Evolutionary conservation across 2,329 filamentous ascomycete genomes (phyloP).

Genomic region (Penicillium sp.): DNA sequence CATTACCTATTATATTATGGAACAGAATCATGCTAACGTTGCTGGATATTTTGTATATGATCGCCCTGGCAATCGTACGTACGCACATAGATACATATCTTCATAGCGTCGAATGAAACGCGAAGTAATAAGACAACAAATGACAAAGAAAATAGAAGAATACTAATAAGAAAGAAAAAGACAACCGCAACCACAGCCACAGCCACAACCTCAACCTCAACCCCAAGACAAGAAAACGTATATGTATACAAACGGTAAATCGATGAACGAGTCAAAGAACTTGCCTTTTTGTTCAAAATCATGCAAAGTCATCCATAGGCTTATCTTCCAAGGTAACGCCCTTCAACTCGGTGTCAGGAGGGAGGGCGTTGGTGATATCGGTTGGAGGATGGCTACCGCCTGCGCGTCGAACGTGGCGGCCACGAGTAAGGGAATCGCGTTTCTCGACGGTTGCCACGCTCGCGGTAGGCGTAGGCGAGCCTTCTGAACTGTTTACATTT

Average conservation of each 20-base stretch:
- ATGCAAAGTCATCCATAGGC: conserved; percentile 67
- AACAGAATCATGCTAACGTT: no score
- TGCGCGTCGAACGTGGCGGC: conserved; percentile 46
- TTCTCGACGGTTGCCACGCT: conserved; percentile 50
- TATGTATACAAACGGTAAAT: conserved; percentile 12
- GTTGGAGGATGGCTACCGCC: conserved; percentile 44
- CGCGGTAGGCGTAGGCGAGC: conserved; percentile 30
- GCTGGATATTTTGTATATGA: neutral
- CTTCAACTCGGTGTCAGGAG: conserved; percentile 37
- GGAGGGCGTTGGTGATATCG: conserved; percentile 31
- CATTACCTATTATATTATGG: no score
- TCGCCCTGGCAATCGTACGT: neutral
- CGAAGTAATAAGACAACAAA: conserved; percentile 1
- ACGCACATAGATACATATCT: conserved; percentile 14
- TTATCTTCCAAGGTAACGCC: conserved; percentile 68
- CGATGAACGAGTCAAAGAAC: neutral
- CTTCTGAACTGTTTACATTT: conserved; percentile 26
- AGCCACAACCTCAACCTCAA: neutral
- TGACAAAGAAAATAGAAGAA: neutral
- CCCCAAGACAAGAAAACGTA: neutral
- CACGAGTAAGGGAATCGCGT: conserved; percentile 60
- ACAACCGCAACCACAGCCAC: neutral
- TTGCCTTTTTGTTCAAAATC: neutral
- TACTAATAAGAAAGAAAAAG: neutral
- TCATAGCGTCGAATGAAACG: conserved; percentile 5